A percentile compares a stretch with the other conserved stretches of the same genome.
Conservation (phyloP, 2,329 filamentous ascomycete genomes). For the Aspergillus novoparasiticus region DNA sequence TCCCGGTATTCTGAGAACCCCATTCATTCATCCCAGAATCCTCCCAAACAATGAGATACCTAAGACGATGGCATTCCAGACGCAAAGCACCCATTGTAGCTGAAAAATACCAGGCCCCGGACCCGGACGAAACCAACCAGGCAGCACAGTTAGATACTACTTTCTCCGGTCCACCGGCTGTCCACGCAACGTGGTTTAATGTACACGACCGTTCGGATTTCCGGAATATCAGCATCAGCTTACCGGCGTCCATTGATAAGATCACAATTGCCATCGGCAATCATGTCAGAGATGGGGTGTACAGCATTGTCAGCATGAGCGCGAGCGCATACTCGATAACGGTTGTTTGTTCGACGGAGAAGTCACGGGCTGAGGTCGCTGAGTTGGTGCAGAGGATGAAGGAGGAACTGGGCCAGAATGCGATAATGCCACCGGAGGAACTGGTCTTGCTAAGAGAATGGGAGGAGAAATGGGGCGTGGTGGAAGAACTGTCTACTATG, state of each 20-base stretch:
- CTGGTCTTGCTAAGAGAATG: neutral
- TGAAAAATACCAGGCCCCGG: neutral
- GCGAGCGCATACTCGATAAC: neutral
- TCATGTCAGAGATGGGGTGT: neutral
- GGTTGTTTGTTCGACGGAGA: neutral
- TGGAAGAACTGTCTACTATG: neutral
- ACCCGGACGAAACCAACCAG: neutral
- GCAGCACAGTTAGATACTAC: neutral
- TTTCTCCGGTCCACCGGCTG: neutral
- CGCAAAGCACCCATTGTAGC: neutral
- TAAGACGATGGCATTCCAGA: neutral
- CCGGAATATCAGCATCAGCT: neutral
- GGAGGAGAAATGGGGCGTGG: neutral
- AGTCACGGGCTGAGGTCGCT: slow-evolving; percentile 29
- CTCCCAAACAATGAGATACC: neutral
- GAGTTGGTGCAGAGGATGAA: neutral
- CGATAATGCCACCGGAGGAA: neutral
- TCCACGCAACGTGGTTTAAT: neutral
- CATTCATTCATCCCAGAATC: neutral
- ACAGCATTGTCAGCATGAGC: neutral
- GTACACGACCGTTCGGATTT: neutral
- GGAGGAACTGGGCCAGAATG: neutral
- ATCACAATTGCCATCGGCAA: neutral
- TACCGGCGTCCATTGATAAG: neutral
- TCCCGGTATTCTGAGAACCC: neutral